These are phyloP conservation scores for Diutina neorugosa DNA, from an alignment of 1,139 yeast genomes.

Conservation along the genomic window DNA sequence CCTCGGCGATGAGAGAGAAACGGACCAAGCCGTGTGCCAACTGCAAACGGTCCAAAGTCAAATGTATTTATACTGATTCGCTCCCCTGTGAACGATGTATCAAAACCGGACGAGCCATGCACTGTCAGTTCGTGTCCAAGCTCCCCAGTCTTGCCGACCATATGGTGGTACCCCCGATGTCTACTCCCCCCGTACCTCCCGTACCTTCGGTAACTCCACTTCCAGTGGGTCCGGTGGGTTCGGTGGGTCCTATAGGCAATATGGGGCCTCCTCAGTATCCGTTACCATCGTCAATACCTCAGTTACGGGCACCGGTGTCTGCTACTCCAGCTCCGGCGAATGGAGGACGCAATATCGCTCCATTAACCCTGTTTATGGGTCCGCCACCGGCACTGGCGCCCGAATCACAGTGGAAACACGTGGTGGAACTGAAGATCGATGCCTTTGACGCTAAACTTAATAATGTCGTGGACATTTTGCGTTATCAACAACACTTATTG, in stretches of 20 bases:
- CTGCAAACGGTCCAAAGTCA: slow-evolving; percentile 55
- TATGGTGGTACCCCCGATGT: slow-evolving; percentile 10
- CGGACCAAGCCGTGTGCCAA: slow-evolving; percentile 51
- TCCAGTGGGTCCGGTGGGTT: background rate
- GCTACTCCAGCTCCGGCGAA: background rate
- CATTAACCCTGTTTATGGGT: background rate
- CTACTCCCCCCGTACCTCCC: background rate
- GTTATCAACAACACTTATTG: slow-evolving; percentile 5
- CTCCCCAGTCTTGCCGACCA: slow-evolving; percentile 26
- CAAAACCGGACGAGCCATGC: slow-evolving; percentile 29
- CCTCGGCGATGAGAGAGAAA: slow-evolving; percentile 17
- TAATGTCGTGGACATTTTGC: slow-evolving; percentile 26
- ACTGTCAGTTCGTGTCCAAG: slow-evolving; percentile 47
- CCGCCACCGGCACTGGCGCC: slow-evolving; percentile 6
- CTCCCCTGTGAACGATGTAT: slow-evolving; percentile 51
- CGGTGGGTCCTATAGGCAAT: too few species aligned
- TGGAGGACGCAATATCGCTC: slow-evolving; percentile 1
- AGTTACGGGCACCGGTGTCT: background rate
- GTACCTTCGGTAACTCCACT: background rate
- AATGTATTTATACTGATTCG: slow-evolving; percentile 36
- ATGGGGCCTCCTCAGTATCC: background rate
- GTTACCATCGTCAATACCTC: background rate
- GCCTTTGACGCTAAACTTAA: slow-evolving; percentile 36
- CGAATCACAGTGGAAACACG: slow-evolving; percentile 24
- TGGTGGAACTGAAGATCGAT: slow-evolving; percentile 32